Conservation (phyloP, 129 eudicot genomes). For the Flaveria bidentis region DNA sequence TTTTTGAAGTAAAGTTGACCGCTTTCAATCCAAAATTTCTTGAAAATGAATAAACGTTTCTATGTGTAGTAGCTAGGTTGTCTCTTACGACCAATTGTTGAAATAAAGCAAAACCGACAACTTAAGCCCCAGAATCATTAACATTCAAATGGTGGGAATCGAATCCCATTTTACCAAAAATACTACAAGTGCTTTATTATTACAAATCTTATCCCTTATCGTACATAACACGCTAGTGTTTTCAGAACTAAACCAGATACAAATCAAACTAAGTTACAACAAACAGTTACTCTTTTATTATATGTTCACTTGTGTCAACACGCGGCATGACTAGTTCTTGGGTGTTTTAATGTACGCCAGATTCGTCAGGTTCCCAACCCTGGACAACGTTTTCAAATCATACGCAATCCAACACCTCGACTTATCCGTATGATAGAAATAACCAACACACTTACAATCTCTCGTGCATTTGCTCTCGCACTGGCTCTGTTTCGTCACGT, state of each 20-base stretch:
- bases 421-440: slow-evolving; percentile 40
- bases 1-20: too few species aligned
- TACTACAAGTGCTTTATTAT: too few species aligned
- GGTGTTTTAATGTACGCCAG: slow-evolving; percentile 47
- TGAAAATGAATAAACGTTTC: too few species aligned
- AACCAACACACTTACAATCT: slow-evolving; percentile 58
- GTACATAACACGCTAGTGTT: background rate
- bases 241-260: background rate
- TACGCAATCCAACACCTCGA: slow-evolving; percentile 57
- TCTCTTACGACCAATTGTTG: too few species aligned
- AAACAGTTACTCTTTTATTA: background rate
- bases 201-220: background rate
- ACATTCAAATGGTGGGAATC: too few species aligned
- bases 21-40: too few species aligned
- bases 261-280: background rate
- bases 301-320: background rate
- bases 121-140: too few species aligned
- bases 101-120: too few species aligned
- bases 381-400: slow-evolving; percentile 43
- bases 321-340: background rate
- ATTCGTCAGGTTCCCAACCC: slow-evolving; percentile 33
- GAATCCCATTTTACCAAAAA: too few species aligned
- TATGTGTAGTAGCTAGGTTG: too few species aligned
- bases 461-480: slow-evolving; percentile 40
- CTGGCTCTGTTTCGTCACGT: slow-evolving; percentile 23